Base-by-base conservation (phyloP, 192 early-diverging fungal species). In the Coemansia sp. region DNA sequence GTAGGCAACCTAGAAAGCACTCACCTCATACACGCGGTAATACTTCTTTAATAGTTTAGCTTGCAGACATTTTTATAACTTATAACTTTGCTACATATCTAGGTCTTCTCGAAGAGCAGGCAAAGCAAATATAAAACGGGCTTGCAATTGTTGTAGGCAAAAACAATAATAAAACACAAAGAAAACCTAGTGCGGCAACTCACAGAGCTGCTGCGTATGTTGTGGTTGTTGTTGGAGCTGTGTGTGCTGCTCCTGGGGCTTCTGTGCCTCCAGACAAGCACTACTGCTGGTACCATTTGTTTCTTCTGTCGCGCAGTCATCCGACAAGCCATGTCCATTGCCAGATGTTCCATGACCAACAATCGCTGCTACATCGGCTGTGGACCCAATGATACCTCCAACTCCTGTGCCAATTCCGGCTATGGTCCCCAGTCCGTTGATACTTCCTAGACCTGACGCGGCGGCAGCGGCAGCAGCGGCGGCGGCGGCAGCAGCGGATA, bases 171-270 rank as follows among this genome's bases (percentile, higher is more conserved):
- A 66, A 61, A 50, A 75, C 62, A 55, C 62, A 41, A 19, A 19
- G 5, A 29, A 42, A 59, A 20, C 19, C 46, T 64, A 80, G 59
- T 61, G 72, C 55, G 70, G 66, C 55, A 81, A 62, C 79, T 81
- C 79, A 38, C 79, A 81, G 70, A 81, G 79, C 70, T 81, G 78
- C 56, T 66, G 73, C 54, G 68, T 61, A 33, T 67, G 75, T 41
- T 79, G 76, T 64, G 73, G 71, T 58, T 79, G 76, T 11, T 71
- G 57, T 34, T 74, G 77, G 11, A 66, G 59, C 43, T 73, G 75
- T 8, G 70, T 13, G 19, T 69, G 66, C 7, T 40, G 66, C 7
- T 40, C 34, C 50, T 74, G 69, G 34, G 64, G 59, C 23, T 68
- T 61, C 54, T 77, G 77, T 22, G 54, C 43, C 34, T 81, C 78